Conservation (phyloP, 805 yeast genomes). For the Candida cerambycidarum region DNA sequence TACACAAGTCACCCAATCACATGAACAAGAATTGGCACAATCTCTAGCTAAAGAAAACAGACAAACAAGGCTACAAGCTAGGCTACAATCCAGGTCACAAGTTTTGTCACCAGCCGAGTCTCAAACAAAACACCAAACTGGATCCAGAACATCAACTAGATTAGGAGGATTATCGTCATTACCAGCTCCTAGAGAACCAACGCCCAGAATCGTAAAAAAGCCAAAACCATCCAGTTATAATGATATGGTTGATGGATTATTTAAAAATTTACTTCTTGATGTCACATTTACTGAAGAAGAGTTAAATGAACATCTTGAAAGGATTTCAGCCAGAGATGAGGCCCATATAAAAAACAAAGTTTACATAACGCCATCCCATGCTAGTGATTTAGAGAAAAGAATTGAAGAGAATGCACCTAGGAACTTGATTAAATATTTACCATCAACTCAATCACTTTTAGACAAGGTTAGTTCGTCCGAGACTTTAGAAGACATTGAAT, state of each 20-base stretch:
- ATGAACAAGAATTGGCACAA: background rate
- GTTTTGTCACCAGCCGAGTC: too few relatives aligned
- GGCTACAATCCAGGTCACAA: too few relatives aligned
- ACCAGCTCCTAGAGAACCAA: background rate
- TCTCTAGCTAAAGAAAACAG: background rate
- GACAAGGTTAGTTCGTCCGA: constrained; percentile 57
- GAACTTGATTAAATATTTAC: constrained; percentile 53
- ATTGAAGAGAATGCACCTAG: constrained; percentile 33
- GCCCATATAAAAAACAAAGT: constrained; percentile 4
- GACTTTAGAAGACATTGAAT: constrained; percentile 58
- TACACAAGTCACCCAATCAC: background rate
- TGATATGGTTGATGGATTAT: constrained; percentile 1
- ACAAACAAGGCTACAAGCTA: too few relatives aligned
- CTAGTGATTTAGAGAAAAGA: constrained; percentile 14
- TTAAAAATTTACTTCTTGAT: constrained; percentile 22
- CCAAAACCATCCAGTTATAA: background rate
- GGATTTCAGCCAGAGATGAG: constrained; percentile 17
- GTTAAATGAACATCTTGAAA: constrained; percentile 11
- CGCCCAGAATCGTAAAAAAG: background rate
- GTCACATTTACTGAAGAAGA: constrained; percentile 25
- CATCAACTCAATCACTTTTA: constrained; percentile 57
- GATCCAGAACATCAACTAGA: constrained; percentile 9
- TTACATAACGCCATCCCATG: constrained; percentile 7
- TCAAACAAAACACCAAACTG: too few relatives aligned
- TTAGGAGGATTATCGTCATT: constrained; percentile 4